Evolutionary conservation across 441 rosid genomes (phyloP).

Genomic region (Gossypium lobatum): DNA sequence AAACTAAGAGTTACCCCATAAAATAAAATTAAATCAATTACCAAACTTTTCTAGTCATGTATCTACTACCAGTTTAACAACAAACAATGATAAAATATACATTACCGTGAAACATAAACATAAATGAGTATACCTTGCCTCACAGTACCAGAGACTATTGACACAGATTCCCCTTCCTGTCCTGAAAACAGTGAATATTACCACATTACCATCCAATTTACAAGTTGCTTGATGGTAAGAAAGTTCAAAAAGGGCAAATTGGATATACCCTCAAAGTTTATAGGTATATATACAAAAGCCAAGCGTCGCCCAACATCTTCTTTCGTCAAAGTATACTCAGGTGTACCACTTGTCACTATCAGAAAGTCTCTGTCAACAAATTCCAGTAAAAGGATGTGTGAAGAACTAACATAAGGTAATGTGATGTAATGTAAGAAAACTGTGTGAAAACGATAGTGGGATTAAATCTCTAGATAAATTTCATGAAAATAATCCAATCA

Average conservation of each 20-base stretch:
- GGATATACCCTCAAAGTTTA: slow-evolving; percentile 85
- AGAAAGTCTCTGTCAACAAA: slow-evolving; percentile 53
- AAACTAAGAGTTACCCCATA: neutral
- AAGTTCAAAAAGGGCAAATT: slow-evolving; percentile 16
- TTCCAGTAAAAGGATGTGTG: slow-evolving; percentile 7
- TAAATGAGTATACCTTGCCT: slow-evolving; percentile 65
- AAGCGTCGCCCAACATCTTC: slow-evolving; percentile 81
- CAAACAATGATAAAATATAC: slow-evolving; percentile 2
- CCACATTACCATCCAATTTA: slow-evolving; percentile 7
- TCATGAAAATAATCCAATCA: neutral
- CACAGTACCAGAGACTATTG: slow-evolving; percentile 54
- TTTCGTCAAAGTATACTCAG: slow-evolving; percentile 77
- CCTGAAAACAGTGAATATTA: slow-evolving; percentile 48
- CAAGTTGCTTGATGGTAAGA: slow-evolving; percentile 9
- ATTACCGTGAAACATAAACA: slow-evolving; percentile 1
- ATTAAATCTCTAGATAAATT: neutral
- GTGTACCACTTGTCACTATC: slow-evolving; percentile 66
- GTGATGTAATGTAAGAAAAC: neutral
- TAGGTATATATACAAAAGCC: slow-evolving; percentile 82
- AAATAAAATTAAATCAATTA: slow-evolving; percentile 7
- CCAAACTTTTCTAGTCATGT: neutral
- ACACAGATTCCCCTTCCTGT: slow-evolving; percentile 77
- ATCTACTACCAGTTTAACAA: neutral
- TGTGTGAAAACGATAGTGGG: neutral
- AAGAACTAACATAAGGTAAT: neutral